Evolutionary conservation across 495 filamentous ascomycete species (phyloP), one percentile per base, ranked within the genome.

Genomic region (Aspergillus nidulans): DNA sequence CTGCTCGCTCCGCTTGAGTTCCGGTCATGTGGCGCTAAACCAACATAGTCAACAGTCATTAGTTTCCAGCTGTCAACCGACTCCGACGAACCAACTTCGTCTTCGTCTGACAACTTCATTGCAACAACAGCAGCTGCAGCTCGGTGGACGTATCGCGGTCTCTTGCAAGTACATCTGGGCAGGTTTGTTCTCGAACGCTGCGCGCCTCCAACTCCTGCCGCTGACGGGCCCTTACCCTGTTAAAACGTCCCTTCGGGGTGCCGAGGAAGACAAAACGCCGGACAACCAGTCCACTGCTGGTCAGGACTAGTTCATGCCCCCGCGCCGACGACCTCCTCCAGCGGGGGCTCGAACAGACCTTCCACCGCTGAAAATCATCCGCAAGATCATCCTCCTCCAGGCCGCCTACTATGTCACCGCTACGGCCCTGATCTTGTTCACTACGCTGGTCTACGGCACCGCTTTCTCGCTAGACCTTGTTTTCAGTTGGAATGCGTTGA

Each of bases 351-450:
- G 90, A 58, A 79, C 84, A 61, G 89, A 92, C 65, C 87, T 92
- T 49, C 85, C 89, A 16, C 92, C 92, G 38, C 78, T 90, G 62
- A 89, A 86, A 65, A 91, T 97, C 75, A 75, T 92, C 51, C 81
- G 81, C 56, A 94, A 97, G 73, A 97, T 99, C 69, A 58, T 88
- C 61, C 68, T 88, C 20, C 81, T 99, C n/a, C 94, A 99, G 66
- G 65, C 76, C 25, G 81, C 87, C 59, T 96, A 90, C 79, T 97
- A 97, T 81, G 72, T 73, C 56, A 77, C 77, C 61, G 88, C 87
- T 3, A 77, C 87, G 18, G 69, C 86, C 6, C 77, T 97, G 52
- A 89, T 96, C 56, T 71, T 95, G 40, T 99, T 99, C 82, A 91
- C 90, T 15, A 84, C 85, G 5, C 77, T 96, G 15, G 89, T 96